phyloP scores from a whole-genome alignment of 1,284 basidiomycete genomes.

The Inonotus hispidus region DNA sequence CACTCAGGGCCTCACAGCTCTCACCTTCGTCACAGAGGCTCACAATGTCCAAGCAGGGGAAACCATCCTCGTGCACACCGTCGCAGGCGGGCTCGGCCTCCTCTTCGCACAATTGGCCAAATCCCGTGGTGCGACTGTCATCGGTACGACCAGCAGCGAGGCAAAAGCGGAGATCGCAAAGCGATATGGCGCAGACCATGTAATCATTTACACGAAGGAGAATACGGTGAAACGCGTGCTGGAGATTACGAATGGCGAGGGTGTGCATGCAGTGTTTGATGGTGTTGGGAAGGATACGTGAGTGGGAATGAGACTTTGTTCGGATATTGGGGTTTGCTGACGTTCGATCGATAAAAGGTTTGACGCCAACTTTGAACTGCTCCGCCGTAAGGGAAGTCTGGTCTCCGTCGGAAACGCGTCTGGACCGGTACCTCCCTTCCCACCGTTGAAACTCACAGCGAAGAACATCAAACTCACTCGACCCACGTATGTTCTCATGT shows the following conservation, averaged over 20 bases:
- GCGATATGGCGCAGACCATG: slow-evolving; percentile 78
- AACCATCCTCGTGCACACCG: slow-evolving; percentile 77
- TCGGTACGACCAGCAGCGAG: slow-evolving; percentile 86
- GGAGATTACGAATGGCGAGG: slow-evolving; percentile 77
- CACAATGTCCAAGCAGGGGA: slow-evolving; percentile 78
- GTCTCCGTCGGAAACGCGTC: slow-evolving; percentile 93
- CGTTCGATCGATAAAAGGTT: slow-evolving; percentile 50
- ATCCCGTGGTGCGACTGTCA: slow-evolving; percentile 79
- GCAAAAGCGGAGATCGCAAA: slow-evolving; percentile 86
- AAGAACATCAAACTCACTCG: slow-evolving; percentile 84
- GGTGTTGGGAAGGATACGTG: slow-evolving; percentile 92
- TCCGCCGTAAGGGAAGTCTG: slow-evolving; percentile 77
- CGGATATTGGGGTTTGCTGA: background rate
- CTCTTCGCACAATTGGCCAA: slow-evolving; percentile 60
- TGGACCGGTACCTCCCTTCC: slow-evolving; percentile 70
- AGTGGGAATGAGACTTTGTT: slow-evolving; percentile 26
- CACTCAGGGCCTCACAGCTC: slow-evolving; percentile 78
- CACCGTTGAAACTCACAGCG: slow-evolving; percentile 66
- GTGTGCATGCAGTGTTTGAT: slow-evolving; percentile 86
- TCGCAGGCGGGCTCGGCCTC: slow-evolving; percentile 74
- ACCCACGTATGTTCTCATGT: slow-evolving; percentile 54
- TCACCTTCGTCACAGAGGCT: slow-evolving; percentile 78
- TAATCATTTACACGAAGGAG: slow-evolving; percentile 76
- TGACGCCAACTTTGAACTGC: slow-evolving; percentile 76
- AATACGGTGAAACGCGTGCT: slow-evolving; percentile 69